Evolutionary conservation across 139 green algal species (phyloP).

Genomic region (Gonium pectorale): DNA sequence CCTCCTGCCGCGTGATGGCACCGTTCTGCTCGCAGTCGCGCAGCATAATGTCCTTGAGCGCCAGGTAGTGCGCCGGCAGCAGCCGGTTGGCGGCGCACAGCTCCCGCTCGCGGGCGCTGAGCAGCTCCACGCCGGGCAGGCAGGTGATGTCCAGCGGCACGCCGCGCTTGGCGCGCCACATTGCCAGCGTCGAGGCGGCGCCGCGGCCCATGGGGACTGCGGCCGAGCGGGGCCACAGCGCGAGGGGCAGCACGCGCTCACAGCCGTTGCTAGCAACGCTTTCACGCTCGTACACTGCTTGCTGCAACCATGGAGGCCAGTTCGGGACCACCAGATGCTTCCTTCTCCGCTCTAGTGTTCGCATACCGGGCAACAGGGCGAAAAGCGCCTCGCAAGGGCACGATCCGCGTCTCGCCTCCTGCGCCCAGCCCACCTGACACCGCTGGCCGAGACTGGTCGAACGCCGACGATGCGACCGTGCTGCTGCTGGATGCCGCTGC

Average conservation of each 20-base stretch:
- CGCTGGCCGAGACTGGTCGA: constrained; percentile 8
- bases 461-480: background rate
- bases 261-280: too few species aligned
- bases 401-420: background rate
- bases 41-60: constrained; percentile 75
- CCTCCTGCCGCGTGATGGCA: constrained; percentile 62
- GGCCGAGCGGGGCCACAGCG: background rate
- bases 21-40: constrained; percentile 61
- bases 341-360: too few species aligned
- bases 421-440: constrained; percentile 1
- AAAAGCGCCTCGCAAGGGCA: too few species aligned
- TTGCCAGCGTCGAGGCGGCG: constrained; percentile 47
- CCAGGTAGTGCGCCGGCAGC: constrained; percentile 88
- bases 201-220: constrained; percentile 30
- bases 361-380: too few species aligned
- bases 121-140: constrained; percentile 74
- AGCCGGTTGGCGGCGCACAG: constrained; percentile 80
- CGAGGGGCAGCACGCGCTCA: background rate
- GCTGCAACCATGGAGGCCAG: background rate
- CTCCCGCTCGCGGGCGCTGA: constrained; percentile 77
- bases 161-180: constrained; percentile 71
- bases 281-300: too few species aligned
- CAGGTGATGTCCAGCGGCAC: constrained; percentile 80
- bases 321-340: too few species aligned
- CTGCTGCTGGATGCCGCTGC: background rate